phyloP scores from a whole-genome alignment of 345 rosid genomes.

The Syzygium aromaticum region DNA sequence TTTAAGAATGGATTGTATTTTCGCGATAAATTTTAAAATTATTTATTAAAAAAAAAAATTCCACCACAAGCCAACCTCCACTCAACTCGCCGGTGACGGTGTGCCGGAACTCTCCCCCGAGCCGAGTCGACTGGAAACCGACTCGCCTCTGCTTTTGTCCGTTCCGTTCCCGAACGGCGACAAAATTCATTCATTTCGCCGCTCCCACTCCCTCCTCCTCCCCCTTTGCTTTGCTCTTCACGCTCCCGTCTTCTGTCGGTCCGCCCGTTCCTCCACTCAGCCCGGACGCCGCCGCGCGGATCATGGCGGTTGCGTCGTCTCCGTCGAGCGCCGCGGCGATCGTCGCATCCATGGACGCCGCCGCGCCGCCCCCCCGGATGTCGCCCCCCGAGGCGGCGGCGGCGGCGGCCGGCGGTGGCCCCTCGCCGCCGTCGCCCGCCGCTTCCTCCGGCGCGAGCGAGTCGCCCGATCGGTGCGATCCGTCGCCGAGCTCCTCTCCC shows the following conservation, averaged over 20 bases:
- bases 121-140: too few relatives aligned
- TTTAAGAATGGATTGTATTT: too few relatives aligned
- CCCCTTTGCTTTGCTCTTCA: not conserved
- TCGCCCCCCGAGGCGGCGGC: constrained; percentile 2
- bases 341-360: constrained; percentile 24
- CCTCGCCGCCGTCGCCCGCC: constrained; percentile 21
- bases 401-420: constrained; percentile 22
- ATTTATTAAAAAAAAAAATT: too few relatives aligned
- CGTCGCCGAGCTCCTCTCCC: constrained; percentile 33
- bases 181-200: too few relatives aligned
- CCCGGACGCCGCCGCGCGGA: not conserved
- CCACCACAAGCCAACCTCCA: too few relatives aligned
- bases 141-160: too few relatives aligned
- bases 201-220: not conserved
- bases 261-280: not conserved
- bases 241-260: not conserved
- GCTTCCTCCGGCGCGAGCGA: constrained; percentile 17
- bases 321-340: constrained; percentile 23
- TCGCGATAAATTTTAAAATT: too few relatives aligned
- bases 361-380: not conserved
- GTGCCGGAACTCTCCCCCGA: too few relatives aligned
- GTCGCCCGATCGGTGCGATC: constrained; percentile 48
- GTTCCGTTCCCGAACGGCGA: too few relatives aligned
- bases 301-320: constrained; percentile 27
- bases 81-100: too few relatives aligned